Conservation (phyloP, 2,329 filamentous ascomycete genomes). For the Huntiella omanensis region DNA sequence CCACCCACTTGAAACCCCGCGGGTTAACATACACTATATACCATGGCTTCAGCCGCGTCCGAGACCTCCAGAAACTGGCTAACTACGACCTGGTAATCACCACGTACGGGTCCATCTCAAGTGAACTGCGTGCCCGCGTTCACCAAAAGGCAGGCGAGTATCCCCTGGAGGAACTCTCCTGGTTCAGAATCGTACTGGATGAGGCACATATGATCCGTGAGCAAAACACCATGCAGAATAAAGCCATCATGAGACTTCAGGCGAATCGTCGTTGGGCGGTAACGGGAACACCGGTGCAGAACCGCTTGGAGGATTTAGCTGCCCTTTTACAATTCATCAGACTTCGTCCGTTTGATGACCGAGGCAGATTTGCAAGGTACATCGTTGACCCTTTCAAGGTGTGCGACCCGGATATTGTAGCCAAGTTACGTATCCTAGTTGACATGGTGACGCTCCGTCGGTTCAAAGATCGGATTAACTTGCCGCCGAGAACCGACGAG, state of each 20-base stretch:
- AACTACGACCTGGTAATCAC: slow-evolving; percentile 74
- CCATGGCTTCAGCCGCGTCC: slow-evolving; percentile 61
- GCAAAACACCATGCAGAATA: slow-evolving; percentile 61
- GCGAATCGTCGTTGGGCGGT: slow-evolving; percentile 83
- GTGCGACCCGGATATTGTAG: slow-evolving; percentile 65
- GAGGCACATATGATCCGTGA: slow-evolving; percentile 93
- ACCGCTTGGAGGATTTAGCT: slow-evolving; percentile 75
- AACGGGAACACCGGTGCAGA: slow-evolving; percentile 93
- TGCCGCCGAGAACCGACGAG: slow-evolving; percentile 56
- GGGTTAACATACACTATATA: slow-evolving; percentile 63
- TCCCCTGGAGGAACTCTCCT: slow-evolving; percentile 62
- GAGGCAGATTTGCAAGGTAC: slow-evolving; percentile 53
- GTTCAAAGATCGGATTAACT: slow-evolving; percentile 74
- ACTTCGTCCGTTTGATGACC: slow-evolving; percentile 68
- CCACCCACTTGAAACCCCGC: slow-evolving; percentile 51
- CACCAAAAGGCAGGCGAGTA: slow-evolving; percentile 39
- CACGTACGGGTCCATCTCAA: slow-evolving; percentile 75
- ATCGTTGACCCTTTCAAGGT: slow-evolving; percentile 76
- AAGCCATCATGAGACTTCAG: slow-evolving; percentile 62
- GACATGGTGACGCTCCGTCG: slow-evolving; percentile 88
- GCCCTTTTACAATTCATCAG: slow-evolving; percentile 73
- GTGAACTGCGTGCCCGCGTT: slow-evolving; percentile 50
- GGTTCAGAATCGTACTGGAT: slow-evolving; percentile 86
- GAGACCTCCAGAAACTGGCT: slow-evolving; percentile 47
- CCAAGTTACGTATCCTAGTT: slow-evolving; percentile 72